Evolutionary conservation across 257 asterid genomes (phyloP).

Genomic region (Nicotiana attenuata): DNA sequence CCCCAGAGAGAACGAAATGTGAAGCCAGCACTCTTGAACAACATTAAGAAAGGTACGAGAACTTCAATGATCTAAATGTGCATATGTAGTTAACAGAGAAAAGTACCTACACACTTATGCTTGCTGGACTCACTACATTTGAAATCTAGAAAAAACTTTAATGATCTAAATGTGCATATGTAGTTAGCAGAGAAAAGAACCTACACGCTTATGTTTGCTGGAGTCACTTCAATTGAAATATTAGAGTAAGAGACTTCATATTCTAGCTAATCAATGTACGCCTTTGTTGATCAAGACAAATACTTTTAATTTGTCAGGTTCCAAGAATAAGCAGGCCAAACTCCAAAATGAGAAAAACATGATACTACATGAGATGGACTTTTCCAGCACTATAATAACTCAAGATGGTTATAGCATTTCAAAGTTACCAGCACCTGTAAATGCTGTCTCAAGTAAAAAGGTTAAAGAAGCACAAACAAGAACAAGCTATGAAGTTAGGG

Average conservation of each 20-base stretch:
- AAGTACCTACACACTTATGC: background rate
- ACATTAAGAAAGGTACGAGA: constrained; percentile 33
- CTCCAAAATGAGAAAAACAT: constrained; percentile 24
- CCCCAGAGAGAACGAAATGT: constrained; percentile 45
- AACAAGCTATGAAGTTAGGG: constrained; percentile 13
- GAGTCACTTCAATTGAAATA: background rate
- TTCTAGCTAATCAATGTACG: constrained; percentile 13
- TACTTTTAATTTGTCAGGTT: constrained; percentile 43
- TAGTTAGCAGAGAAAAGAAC: too few species aligned
- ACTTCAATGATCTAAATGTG: background rate
- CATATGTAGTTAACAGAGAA: background rate
- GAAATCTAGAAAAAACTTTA: too few species aligned
- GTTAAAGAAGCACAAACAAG: constrained; percentile 31
- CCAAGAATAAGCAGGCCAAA: constrained; percentile 25
- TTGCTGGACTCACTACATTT: too few species aligned
- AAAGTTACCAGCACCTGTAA: constrained; percentile 23
- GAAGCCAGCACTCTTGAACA: constrained; percentile 22
- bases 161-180: too few species aligned
- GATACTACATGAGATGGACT: constrained; percentile 38
- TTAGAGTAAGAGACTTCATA: background rate
- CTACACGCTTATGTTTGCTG: background rate
- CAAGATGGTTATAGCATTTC: constrained; percentile 68
- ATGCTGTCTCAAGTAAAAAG: constrained; percentile 24
- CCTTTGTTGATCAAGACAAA: constrained; percentile 15
- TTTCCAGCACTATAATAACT: constrained; percentile 54